A percentile compares a stretch with the other conserved stretches of the same genome.
Conservation (phyloP, 305 asterid genomes). For the Fraxinus sp. region DNA sequence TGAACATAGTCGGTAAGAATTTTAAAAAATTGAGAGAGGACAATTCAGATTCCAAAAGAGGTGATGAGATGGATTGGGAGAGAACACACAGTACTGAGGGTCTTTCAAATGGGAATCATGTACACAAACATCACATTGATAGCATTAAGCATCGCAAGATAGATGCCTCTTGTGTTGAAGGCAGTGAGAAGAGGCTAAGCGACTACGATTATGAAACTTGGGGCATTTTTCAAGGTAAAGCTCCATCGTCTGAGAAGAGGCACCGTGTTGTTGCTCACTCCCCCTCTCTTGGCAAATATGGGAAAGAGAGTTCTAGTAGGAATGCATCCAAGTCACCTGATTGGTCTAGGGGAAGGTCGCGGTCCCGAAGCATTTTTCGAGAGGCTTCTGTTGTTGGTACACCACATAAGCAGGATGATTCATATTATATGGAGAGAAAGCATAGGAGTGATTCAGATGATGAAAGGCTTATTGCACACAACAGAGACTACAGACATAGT, state of each 20-base stretch:
- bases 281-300: conserved; percentile 37
- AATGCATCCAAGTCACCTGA: conserved; percentile 58
- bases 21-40: conserved; percentile 31
- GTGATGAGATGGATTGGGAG: conserved; percentile 35
- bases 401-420: conserved; percentile 31
- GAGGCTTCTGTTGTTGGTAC: conserved; percentile 42
- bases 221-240: conserved; percentile 30
- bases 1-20: conserved; percentile 29
- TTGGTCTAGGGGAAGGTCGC: conserved; percentile 58
- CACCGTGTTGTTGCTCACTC: conserved; percentile 28
- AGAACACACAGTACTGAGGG: conserved; percentile 27
- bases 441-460: conserved; percentile 49
- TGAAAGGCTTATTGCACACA: conserved; percentile 39
- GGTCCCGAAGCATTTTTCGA: conserved; percentile 51
- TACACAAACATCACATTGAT: conserved; percentile 24
- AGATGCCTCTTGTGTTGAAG: conserved; percentile 17
- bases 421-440: conserved; percentile 33
- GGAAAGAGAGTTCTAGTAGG: conserved; percentile 36
- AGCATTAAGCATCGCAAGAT: conserved; percentile 13
- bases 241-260: conserved; percentile 42
- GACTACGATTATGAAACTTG: conserved; percentile 37
- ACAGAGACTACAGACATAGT: conserved; percentile 38
- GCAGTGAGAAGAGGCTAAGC: conserved; percentile 23
- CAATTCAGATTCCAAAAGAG: conserved; percentile 35
- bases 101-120: conserved; percentile 41